Evolutionary conservation across 441 rosid genomes (phyloP), one percentile per base, ranked within the genome.

Genomic region (Arabidopsis hybrid): DNA sequence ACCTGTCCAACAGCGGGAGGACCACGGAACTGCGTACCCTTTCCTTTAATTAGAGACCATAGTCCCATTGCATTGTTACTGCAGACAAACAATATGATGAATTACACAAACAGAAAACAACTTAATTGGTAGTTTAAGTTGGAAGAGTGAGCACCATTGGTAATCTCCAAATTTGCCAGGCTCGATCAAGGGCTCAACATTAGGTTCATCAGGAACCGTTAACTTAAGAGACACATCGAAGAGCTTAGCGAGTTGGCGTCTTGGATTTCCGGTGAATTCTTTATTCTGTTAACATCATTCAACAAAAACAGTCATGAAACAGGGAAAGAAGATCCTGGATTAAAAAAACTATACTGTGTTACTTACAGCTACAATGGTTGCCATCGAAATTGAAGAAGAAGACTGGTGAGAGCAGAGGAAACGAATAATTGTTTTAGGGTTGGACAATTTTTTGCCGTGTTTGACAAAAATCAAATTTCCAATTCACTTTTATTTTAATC

Each of bases 31-130:
- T 74, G 82, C 34, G 83, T 79, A 46, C 71, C 79, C 73, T 85
- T 87, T 57, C 88, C 95, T 85, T 86, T 91, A n/a, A 46, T 46
- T n/a, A 46, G 6, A n/a, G 92, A 73, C 85, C 88, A 93, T 8
- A 91, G 75, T 26, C 92, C 80, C 98, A 93, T 91, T 64, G 98
- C 98, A 82, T 91, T 90, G 65, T 93, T 90, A 75, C 97, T 93
- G 81, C 80, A 69, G 26, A 29, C 17, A 35, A 29, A 53, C 9
- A 76, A n/a, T 70, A 50, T 45, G 42, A 31, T 45, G 59, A 56
- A 56, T 3, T 31, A 31, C 3, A 31, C 5, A 31, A 31, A 31
- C 16, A 29, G 35, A 52, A 77, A 55, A 40, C 12, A 51, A 66
- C 42, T n/a, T 36, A 42, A 65, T 13, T 34, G 17, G 12, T 38